Base-by-base conservation (phyloP, 768 basidiomycete species). In the Russula foetens region DNA sequence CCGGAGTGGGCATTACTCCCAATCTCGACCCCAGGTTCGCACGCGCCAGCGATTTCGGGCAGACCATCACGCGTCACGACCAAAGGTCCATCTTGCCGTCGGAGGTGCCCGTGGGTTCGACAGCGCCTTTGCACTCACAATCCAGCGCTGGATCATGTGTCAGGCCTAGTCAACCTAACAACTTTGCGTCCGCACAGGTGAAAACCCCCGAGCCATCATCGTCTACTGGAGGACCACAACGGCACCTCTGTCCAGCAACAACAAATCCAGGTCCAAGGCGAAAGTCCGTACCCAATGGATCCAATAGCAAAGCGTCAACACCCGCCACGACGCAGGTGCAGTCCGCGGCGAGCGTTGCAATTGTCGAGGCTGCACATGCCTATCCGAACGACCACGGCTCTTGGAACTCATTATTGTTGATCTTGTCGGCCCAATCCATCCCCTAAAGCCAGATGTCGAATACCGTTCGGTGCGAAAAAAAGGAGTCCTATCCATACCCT, bases 331-430 rank as follows among this genome's bases (percentile, higher is more conserved):
- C 39, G 11, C 28, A 39, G 51, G 6, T 44, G 14, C 43, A 53
- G 51, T 54, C 63, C 38, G 48, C 46, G 6, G 63, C 61, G 23
- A 56, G 54, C 33, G 47, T 56, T 8, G 63, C 67, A 14, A 50
- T 66, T 28, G 53, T 66, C 28, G 46, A 81, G 59, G 7, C n/a
- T n/a, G n/a, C n/a, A n/a, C 35, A 49, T 12, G 29, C 54, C 19
- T 58, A 66, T 17, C 29, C 67, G 29, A 64, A 62, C 21, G 50
- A 56, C n/a, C 61, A 62, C 26, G 53, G 63, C 31, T 14, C 62
- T 38, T 14, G 14, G 17, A 21, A 54, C 52, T 51, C 64, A 65
- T 17, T 55, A 62, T n/a, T 93, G 60, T 71, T 98, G n/a, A n/a
- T n/a, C n/a, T n/a, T n/a, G n/a, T n/a, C n/a, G n/a, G n/a, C n/a